Base-by-base conservation (phyloP, 441 rosid species). In the Jatropha podagrica region DNA sequence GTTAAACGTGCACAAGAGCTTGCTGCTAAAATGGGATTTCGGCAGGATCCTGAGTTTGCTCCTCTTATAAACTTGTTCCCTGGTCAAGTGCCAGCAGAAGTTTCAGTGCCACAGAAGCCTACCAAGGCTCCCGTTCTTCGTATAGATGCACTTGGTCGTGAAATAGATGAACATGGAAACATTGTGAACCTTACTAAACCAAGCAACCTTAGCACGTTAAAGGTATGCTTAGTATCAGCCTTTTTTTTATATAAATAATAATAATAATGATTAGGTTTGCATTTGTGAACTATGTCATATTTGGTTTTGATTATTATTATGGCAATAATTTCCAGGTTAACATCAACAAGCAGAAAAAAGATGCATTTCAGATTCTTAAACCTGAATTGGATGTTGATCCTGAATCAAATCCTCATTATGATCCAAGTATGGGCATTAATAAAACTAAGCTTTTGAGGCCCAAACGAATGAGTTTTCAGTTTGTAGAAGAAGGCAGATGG, bases 401-500 rank as follows among this genome's bases (percentile, higher is more conserved):
- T 26, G 96, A 86, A 70, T 83, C 91, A 71, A 90, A 93, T 81
- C 98, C 94, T 63, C 83, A 86, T 83, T 95, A 82, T 81, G 99
- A 95, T 85, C 74, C 79, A 7, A 84, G 88, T 72, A 95, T 95
- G 99, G 99, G 99, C 68, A 81, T 93, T 58, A 83, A 93, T 82
- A 90, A 91, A 77, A 82, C 65, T 78, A 95, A 95, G 82, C 82
- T 93, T 69, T 76, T 95, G 84, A 90, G 99, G 80, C 98, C 97
- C 63, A 95, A 93, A 82, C 82, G 92, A 71, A 87, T 88, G 94
- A 79, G 75, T 65, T 91, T 95, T 80, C 95, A 86, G 91, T 95
- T 95, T 89, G 99, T 95, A 56, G 97, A 95, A 85, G 97, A 95
- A 87, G 99, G 98, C 27, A 90, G 88, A 85, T 95, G 99, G 99